Base-by-base conservation (phyloP, 345 rosid species). In the Firmiana major region DNA sequence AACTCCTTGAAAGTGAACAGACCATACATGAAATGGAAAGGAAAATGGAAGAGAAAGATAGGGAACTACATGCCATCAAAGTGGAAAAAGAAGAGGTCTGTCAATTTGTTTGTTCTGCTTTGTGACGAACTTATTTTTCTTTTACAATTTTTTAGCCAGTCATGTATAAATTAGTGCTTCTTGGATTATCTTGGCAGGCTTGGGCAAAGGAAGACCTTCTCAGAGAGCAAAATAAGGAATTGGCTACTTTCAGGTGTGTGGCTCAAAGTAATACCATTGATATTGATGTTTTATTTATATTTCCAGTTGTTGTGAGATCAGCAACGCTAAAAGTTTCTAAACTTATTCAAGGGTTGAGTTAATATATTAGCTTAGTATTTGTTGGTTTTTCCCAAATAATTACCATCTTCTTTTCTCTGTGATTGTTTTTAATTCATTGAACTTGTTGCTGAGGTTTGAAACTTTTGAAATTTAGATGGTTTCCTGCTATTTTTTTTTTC, bases 171-270 rank as follows among this genome's bases (percentile, higher is more conserved):
- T 69, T 42, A 60, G 51, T 65, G 58, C 48, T 51, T 66, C 70
- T 78, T 68, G 9, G 78, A 16, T 67, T 43, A 74, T 82, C 42
- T 22, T 69, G 46, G 55, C 73, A 96, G 99, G 93, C 91, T 12
- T 94, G 99, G 99, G 99, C 92, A n/a, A 96, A 94, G 82, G 98
- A 96, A 79, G 98, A 89, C 77, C 92, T 93, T 69, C 83, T 96
- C 13, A 89, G 93, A 80, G 98, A 93, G 83, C 98, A 93, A 79
- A 92, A 90, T 65, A 92, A 92, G 80, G 99, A 96, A 82, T 82
- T 96, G 67, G 92, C 92, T 71, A 85, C 94, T 62, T 90, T 89
- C 84, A 89, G 98, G 99, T 91, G 99, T 91, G 51, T 42, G 85
- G 46, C 5, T 62, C 21, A 28, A 45, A 38, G 54, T 26, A 57